Base-by-base conservation (phyloP, 352 stramenopile genomes). In the Pythium scleroteichum region DNA sequence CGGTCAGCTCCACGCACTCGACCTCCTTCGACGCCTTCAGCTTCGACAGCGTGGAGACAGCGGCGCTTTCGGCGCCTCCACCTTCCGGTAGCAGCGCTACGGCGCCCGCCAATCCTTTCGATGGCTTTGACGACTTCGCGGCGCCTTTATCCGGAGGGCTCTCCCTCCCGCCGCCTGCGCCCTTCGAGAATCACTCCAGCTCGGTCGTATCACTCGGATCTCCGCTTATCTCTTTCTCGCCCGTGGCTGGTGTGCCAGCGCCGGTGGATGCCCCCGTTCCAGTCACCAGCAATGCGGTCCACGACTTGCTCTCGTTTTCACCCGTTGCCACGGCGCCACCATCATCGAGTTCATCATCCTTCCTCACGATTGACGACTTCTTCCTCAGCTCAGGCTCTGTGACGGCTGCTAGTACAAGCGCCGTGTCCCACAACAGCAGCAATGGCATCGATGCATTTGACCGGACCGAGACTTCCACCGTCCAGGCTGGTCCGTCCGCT, bases 221-320 rank as follows among this genome's bases (percentile, higher is more conserved):
- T 8, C 56, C 63, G 14, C 29, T 70, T 19, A 56, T 70, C 42
- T 65, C 63, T 32, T 70, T 70, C 56, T 70, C 63, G 24, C 62
- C 62, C 3, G 24, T 64, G 22, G 48, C 60, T 7, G 48, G 5
- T n/a, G n/a, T 1, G 2, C 10, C 53, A 3, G 8, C 54, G 17
- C 38, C 35, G n/a, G 39, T 32, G 2, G n/a, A 19, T 19, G 40
- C 24, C 35, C 16, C 14, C 22, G 53, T 16, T n/a, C 19, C 10
- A 8, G 32, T 29, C 14, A 32, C 1, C 35, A 40, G 46, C 17
- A 39, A 38, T 24, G 48, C 44, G 1, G 59, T 66, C 12, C 51
- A 67, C 44, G 59, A 67, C 32, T 48, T 67, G 51, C 33, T 67
- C 22, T 67, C 59, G 45, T 64, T 64, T 16, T 64, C 57, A 26